Evolutionary conservation across 2,329 filamentous ascomycete species (phyloP), one percentile per base, ranked within the genome.

Genomic region (Xylaria digitata): DNA sequence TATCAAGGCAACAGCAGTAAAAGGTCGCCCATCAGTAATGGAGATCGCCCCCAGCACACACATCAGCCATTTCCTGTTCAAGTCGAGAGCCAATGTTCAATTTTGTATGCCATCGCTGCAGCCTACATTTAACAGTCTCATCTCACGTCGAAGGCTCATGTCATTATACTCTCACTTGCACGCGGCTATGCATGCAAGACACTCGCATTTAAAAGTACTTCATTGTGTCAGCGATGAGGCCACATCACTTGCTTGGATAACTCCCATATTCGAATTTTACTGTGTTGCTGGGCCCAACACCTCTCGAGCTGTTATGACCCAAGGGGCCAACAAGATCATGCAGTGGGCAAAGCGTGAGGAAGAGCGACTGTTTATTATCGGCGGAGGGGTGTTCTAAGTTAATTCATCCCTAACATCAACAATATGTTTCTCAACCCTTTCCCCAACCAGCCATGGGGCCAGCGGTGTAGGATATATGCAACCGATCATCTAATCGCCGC

Each of bases 311-410:
- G 87, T 89, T 11, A 84, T 99, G 74, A 92, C 93, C 9, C 91
- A 95, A 77, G 93, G 91, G 11, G 95, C 94, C 40, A 97, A 96
- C 77, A 90, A 91, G 80, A 89, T 99, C 56, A 90, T 96, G 6
- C 92, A 96, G 76, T 99, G 95, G 94, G 91, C 95, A 1, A 90
- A 92, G 76, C 86, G 90, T 71, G 96, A 99, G 80, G 95, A 98
- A 79, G 94, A 98, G 80, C 85, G 96, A 64, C 83, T 98, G 6
- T 99, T 99, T 76, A 97, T 99, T 66, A 96, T 99, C 76, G 96
- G 96, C 0, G 96, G 96, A n/a, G 96, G 94, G 49, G 95, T 98
- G 72, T 91, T 91, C 74, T 90, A 65, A 79, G 46, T 19, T 15
- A n/a, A 7, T 5, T 45, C 23, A 2, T 2, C 26, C 45, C 3